Conservation (phyloP, 306 rosid species). For the Corylus americana region DNA sequence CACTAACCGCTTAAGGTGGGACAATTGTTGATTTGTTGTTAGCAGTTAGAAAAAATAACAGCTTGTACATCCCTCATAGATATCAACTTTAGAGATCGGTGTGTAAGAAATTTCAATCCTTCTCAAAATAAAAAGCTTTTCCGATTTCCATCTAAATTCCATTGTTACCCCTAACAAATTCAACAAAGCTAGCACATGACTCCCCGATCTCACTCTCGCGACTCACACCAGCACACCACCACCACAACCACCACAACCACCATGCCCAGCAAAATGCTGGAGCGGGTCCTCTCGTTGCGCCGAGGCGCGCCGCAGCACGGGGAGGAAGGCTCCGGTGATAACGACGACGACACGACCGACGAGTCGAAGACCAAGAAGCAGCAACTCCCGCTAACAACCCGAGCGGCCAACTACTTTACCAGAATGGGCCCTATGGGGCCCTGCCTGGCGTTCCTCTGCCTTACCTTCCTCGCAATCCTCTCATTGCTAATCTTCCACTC, state of each 20-base stretch:
- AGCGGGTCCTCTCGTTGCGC: constrained; percentile 72
- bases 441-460: constrained; percentile 37
- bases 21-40: too few relatives aligned
- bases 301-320: constrained; percentile 47
- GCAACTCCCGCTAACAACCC: constrained; percentile 42
- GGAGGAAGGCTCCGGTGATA: constrained; percentile 21
- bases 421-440: constrained; percentile 48
- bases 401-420: constrained; percentile 51
- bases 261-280: constrained; percentile 42
- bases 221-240: constrained; percentile 9
- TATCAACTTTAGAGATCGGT: too few relatives aligned
- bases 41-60: too few relatives aligned
- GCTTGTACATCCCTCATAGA: too few relatives aligned
- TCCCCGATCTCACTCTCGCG: not conserved
- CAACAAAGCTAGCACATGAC: not conserved
- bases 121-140: too few relatives aligned
- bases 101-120: too few relatives aligned
- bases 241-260: not conserved
- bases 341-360: constrained; percentile 29
- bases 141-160: not conserved
- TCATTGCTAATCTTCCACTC: constrained; percentile 53
- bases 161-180: not conserved
- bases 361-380: constrained; percentile 69
- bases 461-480: constrained; percentile 38
- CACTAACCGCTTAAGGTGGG: too few relatives aligned